phyloP scores from a whole-genome alignment of 1,284 basidiomycete species.

The Porogramme epimiltina region DNA sequence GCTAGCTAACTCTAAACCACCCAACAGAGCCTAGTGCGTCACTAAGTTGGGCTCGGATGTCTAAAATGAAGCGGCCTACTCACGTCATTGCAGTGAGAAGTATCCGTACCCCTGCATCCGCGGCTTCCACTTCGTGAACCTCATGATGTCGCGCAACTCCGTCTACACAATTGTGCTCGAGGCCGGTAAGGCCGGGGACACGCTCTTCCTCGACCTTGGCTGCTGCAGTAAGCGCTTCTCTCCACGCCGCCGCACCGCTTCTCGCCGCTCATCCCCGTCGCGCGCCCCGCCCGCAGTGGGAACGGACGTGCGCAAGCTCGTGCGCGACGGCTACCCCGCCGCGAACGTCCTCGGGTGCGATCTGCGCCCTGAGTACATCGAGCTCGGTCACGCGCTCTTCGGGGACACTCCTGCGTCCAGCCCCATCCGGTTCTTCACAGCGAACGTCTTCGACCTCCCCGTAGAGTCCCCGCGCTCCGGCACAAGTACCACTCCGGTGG shows the following conservation, averaged over 20 bases:
- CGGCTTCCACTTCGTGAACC: slow-evolving; percentile 33
- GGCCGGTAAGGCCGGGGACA: slow-evolving; percentile 24
- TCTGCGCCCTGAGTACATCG: slow-evolving; percentile 35
- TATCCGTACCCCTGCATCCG: slow-evolving; percentile 41
- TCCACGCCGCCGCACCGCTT: not conserved
- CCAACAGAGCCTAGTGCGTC: slow-evolving; percentile 25
- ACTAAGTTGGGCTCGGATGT: too few relatives aligned
- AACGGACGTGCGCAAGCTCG: slow-evolving; percentile 37
- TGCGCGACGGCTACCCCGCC: slow-evolving; percentile 34
- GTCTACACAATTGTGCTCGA: slow-evolving; percentile 30
- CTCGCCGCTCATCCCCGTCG: too few relatives aligned
- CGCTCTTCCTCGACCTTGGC: slow-evolving; percentile 36
- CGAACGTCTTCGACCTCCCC: slow-evolving; percentile 35
- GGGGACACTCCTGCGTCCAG: slow-evolving; percentile 14
- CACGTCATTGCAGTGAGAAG: too few relatives aligned
- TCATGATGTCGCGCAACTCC: slow-evolving; percentile 31
- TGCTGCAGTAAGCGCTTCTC: slow-evolving; percentile 35
- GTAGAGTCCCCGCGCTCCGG: too few relatives aligned
- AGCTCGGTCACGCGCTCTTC: slow-evolving; percentile 34
- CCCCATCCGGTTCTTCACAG: slow-evolving; percentile 34
- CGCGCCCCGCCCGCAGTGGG: slow-evolving; percentile 33
- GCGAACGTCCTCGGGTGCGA: slow-evolving; percentile 33
- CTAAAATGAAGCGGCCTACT: not conserved
- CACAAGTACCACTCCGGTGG: too few relatives aligned
- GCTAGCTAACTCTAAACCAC: not conserved